phyloP scores from a whole-genome alignment of 495 filamentous ascomycete genomes.

The Penicillium crystallinum region DNA sequence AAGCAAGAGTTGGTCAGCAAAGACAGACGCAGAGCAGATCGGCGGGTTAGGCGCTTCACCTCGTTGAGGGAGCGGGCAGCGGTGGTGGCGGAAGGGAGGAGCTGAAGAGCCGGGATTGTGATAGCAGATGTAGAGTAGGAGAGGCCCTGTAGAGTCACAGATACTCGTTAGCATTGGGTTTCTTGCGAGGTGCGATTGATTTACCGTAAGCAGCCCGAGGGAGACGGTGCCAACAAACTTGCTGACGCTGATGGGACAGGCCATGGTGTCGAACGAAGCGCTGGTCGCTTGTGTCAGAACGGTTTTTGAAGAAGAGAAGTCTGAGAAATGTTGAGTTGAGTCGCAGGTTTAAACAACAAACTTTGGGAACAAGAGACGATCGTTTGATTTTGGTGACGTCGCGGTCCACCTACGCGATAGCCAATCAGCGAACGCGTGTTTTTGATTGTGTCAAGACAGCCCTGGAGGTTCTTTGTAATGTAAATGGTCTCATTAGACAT shows the following conservation, averaged over 20 bases:
- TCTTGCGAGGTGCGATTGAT: constrained; percentile 20
- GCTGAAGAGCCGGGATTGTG: constrained; percentile 69
- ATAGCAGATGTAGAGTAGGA: constrained; percentile 72
- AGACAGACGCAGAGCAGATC: constrained; percentile 56
- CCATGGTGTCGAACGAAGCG: constrained; percentile 46
- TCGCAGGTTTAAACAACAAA: neutral
- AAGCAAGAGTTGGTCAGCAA: constrained; percentile 58
- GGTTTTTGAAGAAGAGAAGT: neutral
- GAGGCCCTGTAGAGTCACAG: constrained; percentile 54
- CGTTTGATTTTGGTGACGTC: constrained; percentile 14
- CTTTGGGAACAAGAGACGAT: neutral
- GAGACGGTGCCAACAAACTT: constrained; percentile 90
- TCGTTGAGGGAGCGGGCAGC: constrained; percentile 61
- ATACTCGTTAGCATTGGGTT: neutral
- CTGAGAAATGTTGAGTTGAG: neutral
- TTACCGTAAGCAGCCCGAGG: constrained; percentile 80
- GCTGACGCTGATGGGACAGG: constrained; percentile 62
- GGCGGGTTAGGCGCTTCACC: constrained; percentile 53
- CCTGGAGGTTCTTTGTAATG: too few species aligned
- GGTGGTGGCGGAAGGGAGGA: constrained; percentile 64
- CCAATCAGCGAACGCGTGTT: constrained; percentile 21
- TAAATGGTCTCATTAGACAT: too few species aligned
- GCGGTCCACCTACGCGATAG: constrained; percentile 1
- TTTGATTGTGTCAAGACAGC: neutral
- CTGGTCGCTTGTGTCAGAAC: neutral